These are phyloP conservation scores for Dionaea muscipula DNA, from an alignment of 179 eudicot species.

Conservation along the genomic window DNA sequence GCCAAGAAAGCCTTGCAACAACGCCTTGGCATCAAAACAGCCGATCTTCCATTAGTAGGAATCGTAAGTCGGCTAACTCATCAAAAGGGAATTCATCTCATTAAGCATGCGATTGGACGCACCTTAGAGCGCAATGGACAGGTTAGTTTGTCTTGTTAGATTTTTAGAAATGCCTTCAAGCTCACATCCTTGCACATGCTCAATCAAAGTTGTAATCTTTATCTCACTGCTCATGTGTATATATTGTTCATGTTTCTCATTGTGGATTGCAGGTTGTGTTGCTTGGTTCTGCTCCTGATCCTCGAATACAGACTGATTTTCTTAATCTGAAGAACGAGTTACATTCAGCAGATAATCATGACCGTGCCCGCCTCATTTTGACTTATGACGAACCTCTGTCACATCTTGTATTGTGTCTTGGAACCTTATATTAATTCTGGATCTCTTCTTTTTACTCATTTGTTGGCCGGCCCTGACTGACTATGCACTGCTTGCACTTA, in stretches of 20 bases:
- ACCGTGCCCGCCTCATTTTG: slow-evolving; percentile 83
- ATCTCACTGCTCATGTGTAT: too few species aligned
- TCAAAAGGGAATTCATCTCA: slow-evolving; percentile 98
- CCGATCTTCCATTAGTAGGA: slow-evolving; percentile 71
- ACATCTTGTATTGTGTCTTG: slow-evolving; percentile 54
- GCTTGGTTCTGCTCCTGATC: slow-evolving; percentile 96
- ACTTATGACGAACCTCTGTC: slow-evolving; percentile 97
- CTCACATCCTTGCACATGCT: too few species aligned
- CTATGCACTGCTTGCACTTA: neutral
- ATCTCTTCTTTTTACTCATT: neutral
- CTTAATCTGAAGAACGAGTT: slow-evolving; percentile 64
- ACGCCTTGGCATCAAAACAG: slow-evolving; percentile 57
- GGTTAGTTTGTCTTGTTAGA: slow-evolving; percentile 25
- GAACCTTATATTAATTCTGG: neutral
- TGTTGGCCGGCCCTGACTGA: neutral
- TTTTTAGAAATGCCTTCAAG: too few species aligned
- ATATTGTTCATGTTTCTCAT: neutral
- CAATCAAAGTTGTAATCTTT: too few species aligned
- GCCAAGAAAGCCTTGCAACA: slow-evolving; percentile 93
- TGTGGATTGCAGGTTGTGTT: slow-evolving; percentile 52
- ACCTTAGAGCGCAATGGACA: slow-evolving; percentile 87
- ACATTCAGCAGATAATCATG: slow-evolving; percentile 73
- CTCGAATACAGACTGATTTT: slow-evolving; percentile 80
- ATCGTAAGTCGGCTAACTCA: slow-evolving; percentile 88
- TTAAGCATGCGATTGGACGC: slow-evolving; percentile 92